Evolutionary conservation across 768 basidiomycete genomes (phyloP), one percentile per base, ranked within the genome.

Genomic region (Mrakia gelida): DNA sequence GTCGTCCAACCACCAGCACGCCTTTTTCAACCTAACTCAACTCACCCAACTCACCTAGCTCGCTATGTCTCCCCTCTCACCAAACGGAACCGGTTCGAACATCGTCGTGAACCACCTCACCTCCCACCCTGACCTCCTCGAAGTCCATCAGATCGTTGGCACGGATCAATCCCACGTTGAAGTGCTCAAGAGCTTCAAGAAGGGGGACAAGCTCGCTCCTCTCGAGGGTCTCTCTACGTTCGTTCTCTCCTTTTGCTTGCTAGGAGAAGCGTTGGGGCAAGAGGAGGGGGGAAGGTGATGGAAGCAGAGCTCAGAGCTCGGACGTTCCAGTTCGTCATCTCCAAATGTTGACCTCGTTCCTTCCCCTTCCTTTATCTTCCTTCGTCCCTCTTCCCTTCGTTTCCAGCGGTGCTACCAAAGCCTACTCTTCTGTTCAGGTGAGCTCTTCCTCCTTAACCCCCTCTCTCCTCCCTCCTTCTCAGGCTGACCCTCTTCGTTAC

Each of bases 101-200:
- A 54, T 56, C 41, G 70, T 70, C 30, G 62, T 70, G 65, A 52
- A 49, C 38, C 52, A 73, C 30, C 77, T 78, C 67, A 54, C 61
- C 32, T 78, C 77, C 23, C 77, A 78, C 41, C 77, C 77, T 13
- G 73, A 43, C 67, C 72, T 78, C 2, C 67, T 78, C 15, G 34
- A 41, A 2, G 77, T 78, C 73, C 34, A 67, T 38, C 73, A 54
- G 52, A 56, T 70, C 34, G 15, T 15, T 3, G 65, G 65, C 67
- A 73, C 45, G 7, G 77, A 68, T 34, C 61, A 78, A 21, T 49
- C 45, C 43, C 73, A 34, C 30, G 71, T 78, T 52, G 59, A 63
- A 18, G 49, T 68, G 13, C 62, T 67, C 38, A 68, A 41, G 18
- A 34, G 23, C 15, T 59, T 78, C n/a, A 70, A 70, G 21, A 54